phyloP scores from a whole-genome alignment of 1,139 yeast species.

The Diutina rugosa region DNA sequence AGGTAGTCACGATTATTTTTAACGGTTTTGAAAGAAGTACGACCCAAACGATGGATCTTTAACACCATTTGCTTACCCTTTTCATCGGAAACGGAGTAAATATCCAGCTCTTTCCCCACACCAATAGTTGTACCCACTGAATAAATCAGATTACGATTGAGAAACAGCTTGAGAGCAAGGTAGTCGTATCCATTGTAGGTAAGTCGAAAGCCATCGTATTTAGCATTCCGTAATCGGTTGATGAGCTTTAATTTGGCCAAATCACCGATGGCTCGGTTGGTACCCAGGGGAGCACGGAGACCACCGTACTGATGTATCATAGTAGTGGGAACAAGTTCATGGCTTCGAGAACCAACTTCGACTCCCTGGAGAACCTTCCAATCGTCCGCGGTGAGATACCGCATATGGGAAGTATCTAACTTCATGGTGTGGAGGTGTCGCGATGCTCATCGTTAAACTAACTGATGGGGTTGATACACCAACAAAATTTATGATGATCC shows the following conservation, averaged over 20 bases:
- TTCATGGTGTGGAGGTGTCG: slow-evolving; percentile 43
- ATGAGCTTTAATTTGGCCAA: slow-evolving; percentile 77
- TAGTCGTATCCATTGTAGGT: slow-evolving; percentile 88
- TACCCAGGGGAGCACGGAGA: slow-evolving; percentile 61
- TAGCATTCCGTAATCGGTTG: slow-evolving; percentile 69
- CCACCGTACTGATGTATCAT: slow-evolving; percentile 75
- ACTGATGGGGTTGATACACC: neutral
- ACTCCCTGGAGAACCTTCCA: slow-evolving; percentile 82
- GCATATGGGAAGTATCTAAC: slow-evolving; percentile 84
- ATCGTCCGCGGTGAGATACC: slow-evolving; percentile 84
- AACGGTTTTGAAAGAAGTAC: slow-evolving; percentile 85
- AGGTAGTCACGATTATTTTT: slow-evolving; percentile 90
- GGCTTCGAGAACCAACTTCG: slow-evolving; percentile 84
- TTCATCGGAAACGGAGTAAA: slow-evolving; percentile 70
- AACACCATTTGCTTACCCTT: slow-evolving; percentile 57
- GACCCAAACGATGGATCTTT: slow-evolving; percentile 85
- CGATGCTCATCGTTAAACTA: neutral
- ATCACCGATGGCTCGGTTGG: slow-evolving; percentile 69
- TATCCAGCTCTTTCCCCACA: slow-evolving; percentile 95
- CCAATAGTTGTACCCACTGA: slow-evolving; percentile 86
- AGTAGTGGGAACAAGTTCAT: slow-evolving; percentile 86
- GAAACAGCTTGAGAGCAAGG: slow-evolving; percentile 73
- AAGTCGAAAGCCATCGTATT: slow-evolving; percentile 83
- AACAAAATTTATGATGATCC: too few species aligned
- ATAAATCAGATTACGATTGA: slow-evolving; percentile 58